Percentiles rank a stretch among this genome's conserved stretches.
Conservation (phyloP, 306 rosid species). For the Urtica urens region DNA sequence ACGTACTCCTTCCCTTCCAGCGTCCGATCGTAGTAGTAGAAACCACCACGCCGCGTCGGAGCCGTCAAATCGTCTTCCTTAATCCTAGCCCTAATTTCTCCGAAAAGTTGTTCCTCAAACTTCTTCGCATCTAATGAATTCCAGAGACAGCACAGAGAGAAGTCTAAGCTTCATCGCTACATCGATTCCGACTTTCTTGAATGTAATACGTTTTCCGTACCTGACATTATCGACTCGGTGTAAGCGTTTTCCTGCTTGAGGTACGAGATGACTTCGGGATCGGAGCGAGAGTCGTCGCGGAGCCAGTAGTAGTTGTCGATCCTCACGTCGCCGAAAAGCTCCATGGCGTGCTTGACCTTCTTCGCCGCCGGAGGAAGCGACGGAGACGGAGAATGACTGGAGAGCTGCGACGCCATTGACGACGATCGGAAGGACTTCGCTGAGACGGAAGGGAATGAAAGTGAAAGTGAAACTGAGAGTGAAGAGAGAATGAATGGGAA, state of each 20-base stretch:
- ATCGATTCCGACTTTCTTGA: background rate
- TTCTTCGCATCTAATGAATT: constrained; percentile 42
- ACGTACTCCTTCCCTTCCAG: constrained; percentile 65
- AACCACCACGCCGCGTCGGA: constrained; percentile 54
- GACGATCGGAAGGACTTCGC: constrained; percentile 6
- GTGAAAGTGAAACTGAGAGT: background rate
- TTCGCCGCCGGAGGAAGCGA: constrained; percentile 76
- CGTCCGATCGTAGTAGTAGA: constrained; percentile 59
- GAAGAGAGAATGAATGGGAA: constrained; percentile 1
- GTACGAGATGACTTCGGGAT: constrained; percentile 50
- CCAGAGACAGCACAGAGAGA: background rate
- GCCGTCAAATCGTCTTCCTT: constrained; percentile 73
- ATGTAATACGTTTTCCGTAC: constrained; percentile 12
- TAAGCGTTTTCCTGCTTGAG: constrained; percentile 58
- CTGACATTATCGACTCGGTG: constrained; percentile 51
- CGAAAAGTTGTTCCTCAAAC: constrained; percentile 53
- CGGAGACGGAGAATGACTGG: constrained; percentile 28
- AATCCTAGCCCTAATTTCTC: constrained; percentile 71
- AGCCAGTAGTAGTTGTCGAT: constrained; percentile 83
- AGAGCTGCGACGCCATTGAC: constrained; percentile 25
- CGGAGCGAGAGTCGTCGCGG: constrained; percentile 71
- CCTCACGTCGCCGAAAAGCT: constrained; percentile 66
- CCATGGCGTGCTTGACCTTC: constrained; percentile 63
- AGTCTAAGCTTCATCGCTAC: too few relatives aligned
- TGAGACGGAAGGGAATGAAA: background rate